A percentile compares a stretch with the other conserved stretches of the same genome.
phyloP scores from a whole-genome alignment of 1,284 basidiomycete species.

The Pseudozyma tsukubaensis region DNA sequence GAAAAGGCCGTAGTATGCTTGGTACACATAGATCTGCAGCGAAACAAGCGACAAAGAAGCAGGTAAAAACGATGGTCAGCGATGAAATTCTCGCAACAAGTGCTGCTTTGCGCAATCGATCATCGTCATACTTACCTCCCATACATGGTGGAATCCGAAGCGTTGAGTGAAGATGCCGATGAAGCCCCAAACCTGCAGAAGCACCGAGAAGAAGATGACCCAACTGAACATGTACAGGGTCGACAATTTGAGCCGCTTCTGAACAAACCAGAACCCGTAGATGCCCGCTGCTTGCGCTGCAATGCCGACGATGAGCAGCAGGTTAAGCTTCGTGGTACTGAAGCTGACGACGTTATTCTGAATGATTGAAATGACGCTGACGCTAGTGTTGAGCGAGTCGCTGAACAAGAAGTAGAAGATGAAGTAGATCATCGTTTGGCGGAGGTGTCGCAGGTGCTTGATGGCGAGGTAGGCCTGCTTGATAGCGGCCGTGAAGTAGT shows the following conservation, averaged over 20 bases:
- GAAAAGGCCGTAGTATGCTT: conserved; percentile 70
- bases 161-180: conserved; percentile 82
- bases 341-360: conserved; percentile 82
- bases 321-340: conserved; percentile 77
- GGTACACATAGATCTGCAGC: conserved; percentile 12
- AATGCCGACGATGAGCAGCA: conserved; percentile 80
- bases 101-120: neutral
- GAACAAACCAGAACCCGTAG: conserved; percentile 79
- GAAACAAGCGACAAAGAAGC: no score
- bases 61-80: neutral
- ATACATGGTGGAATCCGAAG: conserved; percentile 72
- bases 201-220: conserved; percentile 79
- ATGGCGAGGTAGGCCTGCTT: conserved; percentile 32
- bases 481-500: conserved; percentile 76
- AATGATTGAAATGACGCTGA: conserved; percentile 79
- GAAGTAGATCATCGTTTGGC: conserved; percentile 71
- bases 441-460: conserved; percentile 24
- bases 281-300: conserved; percentile 79
- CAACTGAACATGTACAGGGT: conserved; percentile 76
- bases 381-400: conserved; percentile 82
- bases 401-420: conserved; percentile 81
- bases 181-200: conserved; percentile 87
- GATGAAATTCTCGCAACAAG: no score
- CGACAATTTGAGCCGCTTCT: conserved; percentile 79
- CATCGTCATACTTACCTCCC: conserved; percentile 24